These are phyloP conservation scores for Blastomyces percursus DNA, from an alignment of 2,329 filamentous ascomycete genomes.

Conservation along the genomic window DNA sequence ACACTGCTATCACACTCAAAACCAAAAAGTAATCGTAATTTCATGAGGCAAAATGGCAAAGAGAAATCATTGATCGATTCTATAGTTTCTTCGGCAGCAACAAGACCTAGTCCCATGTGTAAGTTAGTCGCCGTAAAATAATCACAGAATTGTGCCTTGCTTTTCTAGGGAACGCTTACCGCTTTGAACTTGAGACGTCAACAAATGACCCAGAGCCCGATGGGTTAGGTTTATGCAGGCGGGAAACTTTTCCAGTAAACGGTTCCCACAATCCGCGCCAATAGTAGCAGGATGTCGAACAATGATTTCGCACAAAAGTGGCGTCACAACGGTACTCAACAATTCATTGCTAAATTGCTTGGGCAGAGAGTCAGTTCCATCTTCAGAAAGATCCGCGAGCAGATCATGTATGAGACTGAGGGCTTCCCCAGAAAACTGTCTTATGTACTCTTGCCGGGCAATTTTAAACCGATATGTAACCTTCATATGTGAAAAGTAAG, in stretches of 20 bases:
- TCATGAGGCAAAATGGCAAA: constrained; percentile 33
- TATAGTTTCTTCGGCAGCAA: constrained; percentile 27
- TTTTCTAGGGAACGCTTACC: not conserved
- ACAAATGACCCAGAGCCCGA: not conserved
- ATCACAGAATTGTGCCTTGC: not conserved
- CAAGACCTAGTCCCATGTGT: constrained; percentile 13
- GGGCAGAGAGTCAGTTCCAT: not conserved
- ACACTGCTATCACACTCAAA: constrained; percentile 20
- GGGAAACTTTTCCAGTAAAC: constrained; percentile 21
- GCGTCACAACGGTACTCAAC: constrained; percentile 19
- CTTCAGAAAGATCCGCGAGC: constrained; percentile 12
- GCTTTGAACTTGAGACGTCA: not conserved
- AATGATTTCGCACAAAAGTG: constrained; percentile 26
- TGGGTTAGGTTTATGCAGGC: constrained; percentile 15
- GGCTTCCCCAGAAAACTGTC: constrained; percentile 24
- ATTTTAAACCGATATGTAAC: constrained; percentile 33
- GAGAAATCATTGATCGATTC: constrained; percentile 33
- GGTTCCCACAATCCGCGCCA: constrained; percentile 22
- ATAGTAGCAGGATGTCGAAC: constrained; percentile 24
- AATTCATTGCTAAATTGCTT: constrained; percentile 9
- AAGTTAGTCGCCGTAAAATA: not conserved
- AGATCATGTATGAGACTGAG: constrained; percentile 27
- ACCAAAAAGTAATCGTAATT: constrained; percentile 32
- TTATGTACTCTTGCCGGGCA: constrained; percentile 30
- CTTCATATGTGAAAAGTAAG: constrained; percentile 10